Base-by-base conservation (phyloP, 2,329 filamentous ascomycete species). In the Fusarium sulawesiense region DNA sequence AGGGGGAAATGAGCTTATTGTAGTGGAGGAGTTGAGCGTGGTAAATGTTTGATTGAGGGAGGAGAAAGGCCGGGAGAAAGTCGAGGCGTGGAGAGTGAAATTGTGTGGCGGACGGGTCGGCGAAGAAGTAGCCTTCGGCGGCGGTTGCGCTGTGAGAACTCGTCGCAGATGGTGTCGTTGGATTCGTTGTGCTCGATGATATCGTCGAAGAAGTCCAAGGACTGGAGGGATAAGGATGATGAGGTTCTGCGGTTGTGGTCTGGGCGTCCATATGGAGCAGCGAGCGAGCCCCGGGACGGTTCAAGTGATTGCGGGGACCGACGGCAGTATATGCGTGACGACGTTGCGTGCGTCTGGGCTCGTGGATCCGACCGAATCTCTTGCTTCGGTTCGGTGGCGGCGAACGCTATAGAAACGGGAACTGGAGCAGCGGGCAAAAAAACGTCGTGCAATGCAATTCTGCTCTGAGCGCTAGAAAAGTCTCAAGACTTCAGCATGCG, bases 11-110 rank as follows among this genome's bases (percentile, higher is more conserved):
- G 76, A 91, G 87, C 76, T 86, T 87, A 78, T 90, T 91, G 83
- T 91, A 91, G 72, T 89, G 85, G 54, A 88, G 83, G 59, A 91
- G 85, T 78, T 89, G 87, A 56, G 86, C 87, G 75, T 90, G 86
- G 78, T 89, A 88, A 68, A 87, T 81, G 44, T 84, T 87, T 34
- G 85, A 81, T 70, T 89, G 87, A 67, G 89, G 87, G 18, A 87
- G 87, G 61, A 89, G 82, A 72, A 89, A 80, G 68, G 88, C 83
- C 37, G 88, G 87, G 29, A 88, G 80, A 63, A 88, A 81, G 68
- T 89, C 86, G 74, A 88, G 74, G 65, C 83, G 82, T 37, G 34
- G 34, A 66, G 82, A 77, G 53, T 83, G 78, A 58, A 80, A 78
- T 47, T 79, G 78, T 45, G 78, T 58, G 60, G 73, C 65, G 66